Evolutionary conservation across 345 rosid genomes (phyloP).

Genomic region (Physaria fendleri): DNA sequence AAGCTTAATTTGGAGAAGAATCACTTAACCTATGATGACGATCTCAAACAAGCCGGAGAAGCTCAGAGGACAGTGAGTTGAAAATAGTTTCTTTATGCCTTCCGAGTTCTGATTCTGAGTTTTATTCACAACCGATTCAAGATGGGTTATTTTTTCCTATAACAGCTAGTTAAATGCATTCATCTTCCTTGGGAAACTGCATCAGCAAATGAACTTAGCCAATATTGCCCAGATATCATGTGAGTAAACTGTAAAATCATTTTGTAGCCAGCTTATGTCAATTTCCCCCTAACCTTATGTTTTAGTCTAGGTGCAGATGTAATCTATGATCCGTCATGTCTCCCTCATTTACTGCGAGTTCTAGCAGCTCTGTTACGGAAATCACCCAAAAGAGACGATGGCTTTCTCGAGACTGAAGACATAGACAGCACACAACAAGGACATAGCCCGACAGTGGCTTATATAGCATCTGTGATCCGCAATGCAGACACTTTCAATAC

Average conservation of each 20-base stretch:
- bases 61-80: slow-evolving; percentile 40
- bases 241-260: slow-evolving; percentile 24
- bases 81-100: neutral
- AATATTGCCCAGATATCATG: slow-evolving; percentile 56
- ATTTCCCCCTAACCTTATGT: neutral
- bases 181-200: slow-evolving; percentile 86
- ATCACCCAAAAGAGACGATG: slow-evolving; percentile 16
- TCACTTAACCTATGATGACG: slow-evolving; percentile 26
- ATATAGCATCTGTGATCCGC: slow-evolving; percentile 72
- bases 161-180: slow-evolving; percentile 52
- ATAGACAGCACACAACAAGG: neutral
- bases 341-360: slow-evolving; percentile 59
- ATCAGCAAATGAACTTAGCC: slow-evolving; percentile 38
- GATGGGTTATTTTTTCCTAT: neutral
- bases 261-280: neutral
- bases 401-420: neutral
- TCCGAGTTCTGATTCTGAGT: slow-evolving; percentile 6
- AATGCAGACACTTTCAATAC: slow-evolving; percentile 50
- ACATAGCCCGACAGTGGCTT: slow-evolving; percentile 36
- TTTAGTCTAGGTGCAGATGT: slow-evolving; percentile 79
- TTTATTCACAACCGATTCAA: neutral
- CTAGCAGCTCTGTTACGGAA: slow-evolving; percentile 46
- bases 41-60: slow-evolving; percentile 20
- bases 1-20: slow-evolving; percentile 57
- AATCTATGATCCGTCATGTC: slow-evolving; percentile 65